A percentile compares a stretch with the other conserved stretches of the same genome.
These are phyloP conservation scores for Limnanthes douglasii DNA, from an alignment of 345 rosid species.

Conservation along the genomic window DNA sequence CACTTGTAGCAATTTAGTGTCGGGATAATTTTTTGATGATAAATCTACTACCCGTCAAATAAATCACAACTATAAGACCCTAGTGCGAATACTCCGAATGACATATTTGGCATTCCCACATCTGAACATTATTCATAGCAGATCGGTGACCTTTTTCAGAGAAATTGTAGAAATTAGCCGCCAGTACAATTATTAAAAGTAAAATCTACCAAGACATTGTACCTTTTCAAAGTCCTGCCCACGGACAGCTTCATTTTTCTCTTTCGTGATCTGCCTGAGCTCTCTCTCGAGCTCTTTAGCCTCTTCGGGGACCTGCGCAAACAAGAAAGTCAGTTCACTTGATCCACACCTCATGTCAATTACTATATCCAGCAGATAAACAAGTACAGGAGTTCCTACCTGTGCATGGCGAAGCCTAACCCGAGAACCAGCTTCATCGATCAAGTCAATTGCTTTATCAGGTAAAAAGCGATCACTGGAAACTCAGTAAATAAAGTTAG, in stretches of 20 bases:
- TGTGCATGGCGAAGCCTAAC: slow-evolving; percentile 93
- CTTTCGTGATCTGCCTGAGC: slow-evolving; percentile 85
- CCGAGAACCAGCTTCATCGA: slow-evolving; percentile 99
- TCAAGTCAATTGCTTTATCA: slow-evolving; percentile 96
- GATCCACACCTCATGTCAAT: too few relatives aligned
- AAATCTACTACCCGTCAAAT: not conserved
- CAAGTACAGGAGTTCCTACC: slow-evolving; percentile 22
- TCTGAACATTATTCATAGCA: too few relatives aligned
- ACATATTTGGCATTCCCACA: too few relatives aligned
- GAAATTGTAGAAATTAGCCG: slow-evolving; percentile 1
- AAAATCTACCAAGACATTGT: not conserved
- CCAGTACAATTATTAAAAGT: not conserved
- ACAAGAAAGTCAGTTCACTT: slow-evolving; percentile 7
- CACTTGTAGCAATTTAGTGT: not conserved
- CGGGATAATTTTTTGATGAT: too few relatives aligned
- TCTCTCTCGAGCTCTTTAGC: slow-evolving; percentile 95
- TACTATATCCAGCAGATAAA: not conserved
- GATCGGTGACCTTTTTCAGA: not conserved
- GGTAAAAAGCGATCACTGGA: slow-evolving; percentile 96
- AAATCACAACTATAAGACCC: too few relatives aligned
- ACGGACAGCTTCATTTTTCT: slow-evolving; percentile 92
- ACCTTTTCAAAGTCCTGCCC: slow-evolving; percentile 98
- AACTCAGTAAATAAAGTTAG: not conserved
- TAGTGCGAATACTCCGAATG: too few relatives aligned
- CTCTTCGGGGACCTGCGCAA: slow-evolving; percentile 83